Percentiles rank a stretch among this genome's conserved stretches.
phyloP scores from a whole-genome alignment of 2,329 filamentous ascomycete species.

The Seiridium cupressi region DNA sequence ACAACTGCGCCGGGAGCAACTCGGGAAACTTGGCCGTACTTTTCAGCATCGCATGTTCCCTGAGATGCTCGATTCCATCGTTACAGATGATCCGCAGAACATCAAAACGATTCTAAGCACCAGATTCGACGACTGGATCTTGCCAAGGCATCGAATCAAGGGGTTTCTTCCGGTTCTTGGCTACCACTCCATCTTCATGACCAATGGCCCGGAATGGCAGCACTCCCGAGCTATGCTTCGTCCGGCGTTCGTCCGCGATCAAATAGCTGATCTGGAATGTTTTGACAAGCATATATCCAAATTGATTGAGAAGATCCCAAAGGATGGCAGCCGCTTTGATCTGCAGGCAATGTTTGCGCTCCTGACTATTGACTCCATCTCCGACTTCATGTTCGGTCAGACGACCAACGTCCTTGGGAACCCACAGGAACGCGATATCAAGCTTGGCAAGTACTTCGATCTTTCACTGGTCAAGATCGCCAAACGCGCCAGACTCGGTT shows the following conservation, averaged over 20 bases:
- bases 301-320: constrained; percentile 57
- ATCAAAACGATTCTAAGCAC: constrained; percentile 9
- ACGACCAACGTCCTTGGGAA: constrained; percentile 38
- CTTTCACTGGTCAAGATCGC: constrained; percentile 38
- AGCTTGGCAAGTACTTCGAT: constrained; percentile 51
- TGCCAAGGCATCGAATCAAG: constrained; percentile 35
- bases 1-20: constrained; percentile 7
- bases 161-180: constrained; percentile 45
- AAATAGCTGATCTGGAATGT: constrained; percentile 65
- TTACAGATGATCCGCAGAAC: constrained; percentile 23
- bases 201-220: constrained; percentile 53
- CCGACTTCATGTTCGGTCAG: constrained; percentile 59
- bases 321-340: constrained; percentile 54
- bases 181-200: constrained; percentile 50
- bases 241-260: constrained; percentile 51
- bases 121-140: constrained; percentile 44
- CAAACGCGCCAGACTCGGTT: constrained; percentile 37
- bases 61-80: constrained; percentile 11
- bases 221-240: constrained; percentile 49
- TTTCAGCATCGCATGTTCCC: constrained; percentile 22
- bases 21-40: constrained; percentile 18
- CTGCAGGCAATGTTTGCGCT: constrained; percentile 63
- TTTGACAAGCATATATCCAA: constrained; percentile 68
- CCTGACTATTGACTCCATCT: constrained; percentile 65
- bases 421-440: constrained; percentile 32